Evolutionary conservation across 257 asterid species (phyloP), one percentile per base, ranked within the genome.

Genomic region (Verbena officinalis): DNA sequence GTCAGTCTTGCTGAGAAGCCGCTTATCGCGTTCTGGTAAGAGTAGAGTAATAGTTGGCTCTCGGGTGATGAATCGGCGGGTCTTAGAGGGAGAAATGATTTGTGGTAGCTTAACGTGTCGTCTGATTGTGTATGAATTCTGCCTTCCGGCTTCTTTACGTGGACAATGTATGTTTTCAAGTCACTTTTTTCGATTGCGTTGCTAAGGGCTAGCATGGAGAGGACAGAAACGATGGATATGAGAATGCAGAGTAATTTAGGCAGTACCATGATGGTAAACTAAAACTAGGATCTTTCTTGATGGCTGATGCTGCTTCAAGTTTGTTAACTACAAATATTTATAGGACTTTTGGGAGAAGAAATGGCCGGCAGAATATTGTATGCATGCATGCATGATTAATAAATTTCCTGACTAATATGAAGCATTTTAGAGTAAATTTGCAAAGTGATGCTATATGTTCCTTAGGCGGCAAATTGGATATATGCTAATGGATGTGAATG

Each of bases 1-100:
- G 71, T 63, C 6, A 73, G 61, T 40, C 68, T 59, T 8, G 79
- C 82, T 1, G 82, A 62, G 56, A 77, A 77, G 36, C 77, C 82
- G 2, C 55, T 73, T 30, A 73, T 51, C 24, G 67, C 74, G n/a
- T 55, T 39, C 2, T 50, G 55, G 68, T 77, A 69, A 2, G 78
- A 68, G 70, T 73, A 69, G 11, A 77, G 33, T 38, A 61, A 38
- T 14, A 1, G 54, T 1, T 14, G 43, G 9, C 50, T 44, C 0
- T 64, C 67, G 24, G 21, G 27, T 13, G 67, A 53, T 30, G 62
- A 38, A 21, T 55, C 61, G 0, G 50, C 31, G 0, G 38, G 16
- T 20, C 62, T 27, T 20, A 31, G 9, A 5, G 67, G 67, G 4
- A 64, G 64, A 42, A 69, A 74, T 0, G 68, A 74, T 4, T 55